Evolutionary conservation across 768 basidiomycete genomes (phyloP), one percentile per base, ranked within the genome.

Genomic region (Lactarius indigo): DNA sequence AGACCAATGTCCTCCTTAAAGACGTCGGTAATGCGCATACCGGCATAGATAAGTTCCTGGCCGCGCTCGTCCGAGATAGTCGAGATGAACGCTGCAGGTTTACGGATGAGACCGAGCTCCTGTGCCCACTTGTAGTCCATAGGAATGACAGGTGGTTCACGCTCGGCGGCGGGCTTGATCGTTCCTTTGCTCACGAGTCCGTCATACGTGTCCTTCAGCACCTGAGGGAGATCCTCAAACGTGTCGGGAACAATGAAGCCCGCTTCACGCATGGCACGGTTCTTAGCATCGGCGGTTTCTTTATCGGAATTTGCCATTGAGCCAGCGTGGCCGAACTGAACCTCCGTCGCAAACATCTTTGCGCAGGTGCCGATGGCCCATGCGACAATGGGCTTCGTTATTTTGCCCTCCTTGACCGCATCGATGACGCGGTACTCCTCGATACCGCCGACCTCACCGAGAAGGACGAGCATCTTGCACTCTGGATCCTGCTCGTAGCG

Each of bases 91-190:
- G 97, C 95, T 44, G 96, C 96, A 23, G 96, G 97, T 81, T 98
- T 98, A 76, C 96, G 90, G 81, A 98, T 96, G 75, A 99, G 88
- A 64, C 96, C 96, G 63, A 98, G 89, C 81, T 97, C 94, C 80
- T 96, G 93, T 41, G 96, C 96, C 96, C 96, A 98, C 84, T 98
- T 98, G 88, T 98, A 99, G 81, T 99, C 96, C 94, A 98, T 98
- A n/a, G 96, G 96, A 76, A 98, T 98, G 64, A 91, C 88, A 12
- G 96, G 96, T 5, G 96, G 94, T 28, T 94, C 92, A 63, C 87
- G 81, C 82, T 99, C 96, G 42, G 79, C 72, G 81, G 87, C 82
- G 70, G 87, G 88, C 41, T 81, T 77, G 77, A 99, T 85, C 35
- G 78, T 74, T 39, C 95, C 94, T 56, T 73, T 77, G 66, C 77